Percentiles rank a stretch among this genome's conserved stretches.
These are phyloP conservation scores for Didymella lethalis DNA, from an alignment of 2,329 filamentous ascomycete genomes.

Conservation along the genomic window DNA sequence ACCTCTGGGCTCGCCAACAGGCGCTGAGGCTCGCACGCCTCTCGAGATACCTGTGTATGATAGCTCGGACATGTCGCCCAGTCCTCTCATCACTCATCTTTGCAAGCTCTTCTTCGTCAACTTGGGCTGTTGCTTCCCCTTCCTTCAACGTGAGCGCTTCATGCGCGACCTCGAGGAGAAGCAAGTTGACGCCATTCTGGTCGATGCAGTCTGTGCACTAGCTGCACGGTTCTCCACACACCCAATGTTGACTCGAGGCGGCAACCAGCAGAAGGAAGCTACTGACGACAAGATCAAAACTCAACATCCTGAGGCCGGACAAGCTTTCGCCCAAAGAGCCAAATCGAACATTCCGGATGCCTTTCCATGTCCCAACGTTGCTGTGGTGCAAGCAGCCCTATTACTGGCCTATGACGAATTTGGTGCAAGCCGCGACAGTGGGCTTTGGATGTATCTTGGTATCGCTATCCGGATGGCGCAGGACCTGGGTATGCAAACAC, in stretches of 20 bases:
- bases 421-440: conserved; percentile 85
- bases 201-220: conserved; percentile 84
- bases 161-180: conserved; percentile 81
- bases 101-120: conserved; percentile 83
- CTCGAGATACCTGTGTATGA: conserved; percentile 74
- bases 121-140: conserved; percentile 86
- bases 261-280: conserved; percentile 52
- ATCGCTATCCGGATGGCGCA: conserved; percentile 85
- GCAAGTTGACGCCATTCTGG: conserved; percentile 80
- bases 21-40: conserved; percentile 53
- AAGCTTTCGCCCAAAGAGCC: conserved; percentile 80
- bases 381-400: conserved; percentile 82
- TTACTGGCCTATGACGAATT: conserved; percentile 90
- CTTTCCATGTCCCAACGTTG: conserved; percentile 81
- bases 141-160: conserved; percentile 76
- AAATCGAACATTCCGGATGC: conserved; percentile 84
- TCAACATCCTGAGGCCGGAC: conserved; percentile 71
- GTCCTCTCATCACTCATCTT: conserved; percentile 77
- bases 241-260: conserved; percentile 60
- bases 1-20: conserved; percentile 39
- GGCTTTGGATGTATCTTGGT: conserved; percentile 92
- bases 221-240: conserved; percentile 79
- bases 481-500: conserved; percentile 81
- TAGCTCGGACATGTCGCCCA: conserved; percentile 73
- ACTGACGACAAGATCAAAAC: conserved; percentile 32